A percentile compares a stretch with the other conserved stretches of the same genome.
Evolutionary conservation across 2,329 filamentous ascomycete genomes (phyloP).

Genomic region (Hypoxylon sp.): DNA sequence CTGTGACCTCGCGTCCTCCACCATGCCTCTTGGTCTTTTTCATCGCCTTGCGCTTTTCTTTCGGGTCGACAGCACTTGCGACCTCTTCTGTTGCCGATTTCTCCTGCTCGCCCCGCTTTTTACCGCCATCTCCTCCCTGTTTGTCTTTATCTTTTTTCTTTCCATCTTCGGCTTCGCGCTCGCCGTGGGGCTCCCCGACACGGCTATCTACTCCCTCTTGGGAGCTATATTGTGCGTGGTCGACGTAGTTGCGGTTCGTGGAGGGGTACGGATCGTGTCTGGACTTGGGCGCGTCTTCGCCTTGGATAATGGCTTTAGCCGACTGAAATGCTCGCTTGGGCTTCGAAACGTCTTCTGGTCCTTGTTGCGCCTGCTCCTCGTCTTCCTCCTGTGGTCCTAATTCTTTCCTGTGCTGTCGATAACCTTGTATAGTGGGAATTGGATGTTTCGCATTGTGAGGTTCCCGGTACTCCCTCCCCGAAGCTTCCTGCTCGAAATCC

Average conservation of each 20-base stretch:
- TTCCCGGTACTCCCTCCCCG: constrained; percentile 40
- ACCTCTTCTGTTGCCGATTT: constrained; percentile 57
- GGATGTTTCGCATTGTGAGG: constrained; percentile 50
- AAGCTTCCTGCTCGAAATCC: constrained; percentile 40
- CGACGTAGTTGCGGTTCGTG: constrained; percentile 54
- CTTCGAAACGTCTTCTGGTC: constrained; percentile 56
- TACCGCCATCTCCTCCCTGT: constrained; percentile 15
- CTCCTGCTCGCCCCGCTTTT: constrained; percentile 43
- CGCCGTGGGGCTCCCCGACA: constrained; percentile 38
- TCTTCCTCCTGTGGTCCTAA: constrained; percentile 59
- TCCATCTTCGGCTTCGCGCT: constrained; percentile 31
- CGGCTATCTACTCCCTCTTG: constrained; percentile 36
- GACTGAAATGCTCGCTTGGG: constrained; percentile 56
- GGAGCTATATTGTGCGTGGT: constrained; percentile 35
- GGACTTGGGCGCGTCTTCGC: constrained; percentile 51
- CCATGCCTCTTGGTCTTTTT: constrained; percentile 62
- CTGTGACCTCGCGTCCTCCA: constrained; percentile 75
- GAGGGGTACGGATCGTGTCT: constrained; percentile 57
- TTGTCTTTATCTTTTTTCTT: constrained; percentile 12
- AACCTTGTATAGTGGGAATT: constrained; percentile 64
- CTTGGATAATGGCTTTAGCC: constrained; percentile 56
- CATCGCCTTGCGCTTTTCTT: constrained; percentile 64
- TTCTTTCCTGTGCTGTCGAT: constrained; percentile 62
- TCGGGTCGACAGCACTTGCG: constrained; percentile 59
- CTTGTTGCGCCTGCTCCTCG: constrained; percentile 53